These are phyloP conservation scores for Phytophthora sojae DNA, from an alignment of 352 stramenopile genomes.

Conservation along the genomic window DNA sequence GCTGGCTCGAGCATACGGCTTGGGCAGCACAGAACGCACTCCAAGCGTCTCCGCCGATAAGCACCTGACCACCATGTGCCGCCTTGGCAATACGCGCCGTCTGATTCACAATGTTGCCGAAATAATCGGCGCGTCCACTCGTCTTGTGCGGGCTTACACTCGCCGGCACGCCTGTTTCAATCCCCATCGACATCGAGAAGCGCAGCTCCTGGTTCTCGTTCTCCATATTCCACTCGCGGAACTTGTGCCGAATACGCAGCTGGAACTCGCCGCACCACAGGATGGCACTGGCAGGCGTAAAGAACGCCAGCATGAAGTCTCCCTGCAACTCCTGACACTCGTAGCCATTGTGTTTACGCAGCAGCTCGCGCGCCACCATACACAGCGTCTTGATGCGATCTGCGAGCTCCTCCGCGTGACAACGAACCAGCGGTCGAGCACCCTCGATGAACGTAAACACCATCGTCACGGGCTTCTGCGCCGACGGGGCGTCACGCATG, in stretches of 20 bases:
- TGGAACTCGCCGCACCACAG: conserved; percentile 91
- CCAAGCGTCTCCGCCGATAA: conserved; percentile 87
- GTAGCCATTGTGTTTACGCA: conserved; percentile 88
- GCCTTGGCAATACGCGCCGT: conserved; percentile 89
- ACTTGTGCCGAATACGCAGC: conserved; percentile 77
- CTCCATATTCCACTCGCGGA: conserved; percentile 78
- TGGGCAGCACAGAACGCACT: conserved; percentile 61
- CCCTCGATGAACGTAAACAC: conserved; percentile 92
- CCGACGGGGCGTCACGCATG: conserved; percentile 86
- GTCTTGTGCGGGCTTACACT: conserved; percentile 91
- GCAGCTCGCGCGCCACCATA: conserved; percentile 73
- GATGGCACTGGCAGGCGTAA: conserved; percentile 81
- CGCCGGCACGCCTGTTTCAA: conserved; percentile 82
- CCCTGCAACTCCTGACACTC: conserved; percentile 90
- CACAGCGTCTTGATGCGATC: conserved; percentile 88
- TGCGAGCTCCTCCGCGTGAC: conserved; percentile 83
- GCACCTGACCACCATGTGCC: conserved; percentile 77
- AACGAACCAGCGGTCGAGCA: conserved; percentile 79
- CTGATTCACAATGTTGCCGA: conserved; percentile 92
- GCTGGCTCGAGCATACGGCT: conserved; percentile 37
- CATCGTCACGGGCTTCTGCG: conserved; percentile 85
- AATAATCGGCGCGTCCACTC: conserved; percentile 89
- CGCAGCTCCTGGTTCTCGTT: conserved; percentile 81
- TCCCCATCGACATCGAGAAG: conserved; percentile 90
- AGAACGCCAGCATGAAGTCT: conserved; percentile 92